These are phyloP conservation scores for Phytopythium sindhum DNA, from an alignment of 352 stramenopile species.

Conservation along the genomic window DNA sequence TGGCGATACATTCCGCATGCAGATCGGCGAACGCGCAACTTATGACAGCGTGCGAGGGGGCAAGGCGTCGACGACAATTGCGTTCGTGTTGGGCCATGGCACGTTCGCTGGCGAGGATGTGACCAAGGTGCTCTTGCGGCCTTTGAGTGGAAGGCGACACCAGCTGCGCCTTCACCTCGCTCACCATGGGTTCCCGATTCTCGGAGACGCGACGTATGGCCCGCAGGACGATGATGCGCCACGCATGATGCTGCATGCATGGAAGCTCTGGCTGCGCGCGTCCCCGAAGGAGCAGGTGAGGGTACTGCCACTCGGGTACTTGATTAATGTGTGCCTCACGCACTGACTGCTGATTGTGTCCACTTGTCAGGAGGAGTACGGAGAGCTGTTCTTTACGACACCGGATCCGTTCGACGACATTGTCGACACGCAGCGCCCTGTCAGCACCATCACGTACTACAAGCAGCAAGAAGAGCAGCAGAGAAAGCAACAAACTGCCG, in stretches of 20 bases:
- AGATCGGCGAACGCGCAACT: slow-evolving; percentile 37
- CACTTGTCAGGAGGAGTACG: slow-evolving; percentile 40
- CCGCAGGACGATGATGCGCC: slow-evolving; percentile 50
- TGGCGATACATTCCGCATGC: slow-evolving; percentile 62
- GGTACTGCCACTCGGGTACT: not conserved
- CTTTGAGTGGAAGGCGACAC: slow-evolving; percentile 76
- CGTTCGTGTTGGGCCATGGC: slow-evolving; percentile 71
- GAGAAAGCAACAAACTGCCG: slow-evolving; percentile 15
- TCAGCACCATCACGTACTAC: slow-evolving; percentile 64
- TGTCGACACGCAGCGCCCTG: slow-evolving; percentile 42
- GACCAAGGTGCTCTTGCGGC: slow-evolving; percentile 81
- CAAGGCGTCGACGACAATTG: slow-evolving; percentile 66
- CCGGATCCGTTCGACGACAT: slow-evolving; percentile 65
- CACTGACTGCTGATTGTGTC: not conserved
- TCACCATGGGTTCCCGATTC: slow-evolving; percentile 72
- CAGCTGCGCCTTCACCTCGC: slow-evolving; percentile 81
- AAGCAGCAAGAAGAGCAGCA: slow-evolving; percentile 18
- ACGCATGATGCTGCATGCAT: slow-evolving; percentile 86
- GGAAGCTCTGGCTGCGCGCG: slow-evolving; percentile 71
- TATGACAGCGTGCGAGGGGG: slow-evolving; percentile 16
- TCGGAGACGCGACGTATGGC: slow-evolving; percentile 75
- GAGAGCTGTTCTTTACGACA: slow-evolving; percentile 60
- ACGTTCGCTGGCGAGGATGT: slow-evolving; percentile 50
- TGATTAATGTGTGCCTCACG: not conserved
- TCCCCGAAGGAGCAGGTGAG: slow-evolving; percentile 35